Conservation (phyloP, 208 protist species). For the Phytomonas francai region DNA sequence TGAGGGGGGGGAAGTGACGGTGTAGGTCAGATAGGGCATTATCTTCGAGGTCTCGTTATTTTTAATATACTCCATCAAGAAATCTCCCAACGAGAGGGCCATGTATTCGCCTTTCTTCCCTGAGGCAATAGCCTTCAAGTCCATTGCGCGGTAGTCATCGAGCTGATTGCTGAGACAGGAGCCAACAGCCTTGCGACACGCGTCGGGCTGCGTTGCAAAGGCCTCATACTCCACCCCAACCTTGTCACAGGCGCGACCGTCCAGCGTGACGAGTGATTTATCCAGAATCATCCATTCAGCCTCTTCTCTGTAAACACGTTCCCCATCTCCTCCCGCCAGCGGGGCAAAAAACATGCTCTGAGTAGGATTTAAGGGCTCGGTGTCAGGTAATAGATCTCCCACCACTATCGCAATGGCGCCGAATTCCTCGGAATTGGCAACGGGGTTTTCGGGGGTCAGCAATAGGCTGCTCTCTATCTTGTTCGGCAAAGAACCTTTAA, state of each 20-base stretch:
- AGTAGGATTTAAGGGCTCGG: constrained; percentile 47
- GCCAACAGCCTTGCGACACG: constrained; percentile 44
- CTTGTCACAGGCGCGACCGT: constrained; percentile 83
- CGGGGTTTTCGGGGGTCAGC: constrained; percentile 34
- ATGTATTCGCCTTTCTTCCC: constrained; percentile 51
- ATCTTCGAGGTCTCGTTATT: constrained; percentile 6
- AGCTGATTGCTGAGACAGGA: constrained; percentile 79
- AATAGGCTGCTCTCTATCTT: constrained; percentile 22
- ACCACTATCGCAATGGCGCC: constrained; percentile 48
- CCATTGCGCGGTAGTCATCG: constrained; percentile 57
- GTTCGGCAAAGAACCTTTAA: background rate
- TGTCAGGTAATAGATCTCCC: constrained; percentile 54
- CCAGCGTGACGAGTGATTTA: constrained; percentile 43
- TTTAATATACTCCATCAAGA: constrained; percentile 19
- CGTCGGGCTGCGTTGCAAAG: constrained; percentile 64
- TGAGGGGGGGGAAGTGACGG: constrained; percentile 22
- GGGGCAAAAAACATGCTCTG: constrained; percentile 75
- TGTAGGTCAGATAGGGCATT: constrained; percentile 55
- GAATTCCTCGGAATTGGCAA: constrained; percentile 25
- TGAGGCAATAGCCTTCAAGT: constrained; percentile 28
- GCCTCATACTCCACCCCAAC: constrained; percentile 86
- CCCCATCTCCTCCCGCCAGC: constrained; percentile 18
- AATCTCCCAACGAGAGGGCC: constrained; percentile 43
- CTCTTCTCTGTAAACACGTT: constrained; percentile 33
- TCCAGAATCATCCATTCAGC: constrained; percentile 78